These are phyloP conservation scores for Santalum album DNA, from an alignment of 164 flowering plant species.

Conservation along the genomic window DNA sequence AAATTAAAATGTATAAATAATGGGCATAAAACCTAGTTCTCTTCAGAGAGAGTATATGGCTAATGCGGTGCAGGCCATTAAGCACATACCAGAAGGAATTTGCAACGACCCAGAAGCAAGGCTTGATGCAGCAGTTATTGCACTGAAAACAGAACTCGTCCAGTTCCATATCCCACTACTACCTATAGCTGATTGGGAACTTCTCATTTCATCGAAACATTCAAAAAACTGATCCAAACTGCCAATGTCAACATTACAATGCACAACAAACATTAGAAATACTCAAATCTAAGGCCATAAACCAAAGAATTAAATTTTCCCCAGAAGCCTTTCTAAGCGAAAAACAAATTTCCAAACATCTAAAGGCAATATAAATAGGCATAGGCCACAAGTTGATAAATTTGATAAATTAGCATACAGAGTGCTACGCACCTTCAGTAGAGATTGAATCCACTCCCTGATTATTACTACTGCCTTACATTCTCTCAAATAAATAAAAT, in stretches of 20 bases:
- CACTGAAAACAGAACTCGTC: conserved; percentile 91
- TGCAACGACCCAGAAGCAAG: conserved; percentile 83
- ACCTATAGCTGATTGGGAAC: conserved; percentile 68
- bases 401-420: too few relatives aligned
- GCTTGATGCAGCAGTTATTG: conserved; percentile 89
- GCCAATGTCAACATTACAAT: conserved; percentile 19
- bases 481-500: too few relatives aligned
- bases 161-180: conserved; percentile 91
- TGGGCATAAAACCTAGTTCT: too few relatives aligned
- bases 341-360: too few relatives aligned
- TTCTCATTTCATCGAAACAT: conserved; percentile 86
- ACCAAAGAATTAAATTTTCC: neutral
- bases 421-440: too few relatives aligned
- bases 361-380: too few relatives aligned
- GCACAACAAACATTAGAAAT: neutral
- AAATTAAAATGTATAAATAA: too few relatives aligned
- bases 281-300: neutral
- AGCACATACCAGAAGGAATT: conserved; percentile 58
- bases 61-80: neutral
- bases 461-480: too few relatives aligned
- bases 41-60: too few relatives aligned
- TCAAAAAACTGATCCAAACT: conserved; percentile 94
- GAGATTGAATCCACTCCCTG: too few relatives aligned
- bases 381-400: too few relatives aligned
- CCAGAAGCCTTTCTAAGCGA: too few relatives aligned